A percentile compares a stretch with the other conserved stretches of the same genome.
Conservation (phyloP, 2,329 filamentous ascomycete species). For the Epichloe sylvatica region DNA sequence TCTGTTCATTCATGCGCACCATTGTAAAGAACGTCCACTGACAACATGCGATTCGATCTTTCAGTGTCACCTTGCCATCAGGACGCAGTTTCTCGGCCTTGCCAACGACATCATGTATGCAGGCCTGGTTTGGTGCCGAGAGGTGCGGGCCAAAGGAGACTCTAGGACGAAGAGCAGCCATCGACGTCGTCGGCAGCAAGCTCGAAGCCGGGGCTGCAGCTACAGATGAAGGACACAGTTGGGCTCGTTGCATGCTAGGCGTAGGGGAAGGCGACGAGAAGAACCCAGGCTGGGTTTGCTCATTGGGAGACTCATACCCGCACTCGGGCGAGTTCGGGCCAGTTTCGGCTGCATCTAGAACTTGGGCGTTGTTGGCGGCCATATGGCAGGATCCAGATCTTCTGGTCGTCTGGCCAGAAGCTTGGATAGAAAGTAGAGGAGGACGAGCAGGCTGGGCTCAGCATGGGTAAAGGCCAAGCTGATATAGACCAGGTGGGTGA, state of each 20-base stretch:
- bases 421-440: slow-evolving; percentile 34
- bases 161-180: neutral
- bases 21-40: slow-evolving; percentile 69
- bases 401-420: slow-evolving; percentile 34
- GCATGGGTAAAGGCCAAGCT: slow-evolving; percentile 35
- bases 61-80: slow-evolving; percentile 26
- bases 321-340: slow-evolving; percentile 1
- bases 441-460: slow-evolving; percentile 31
- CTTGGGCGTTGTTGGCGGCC: slow-evolving; percentile 19
- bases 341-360: slow-evolving; percentile 12
- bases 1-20: neutral
- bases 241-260: neutral
- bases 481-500: slow-evolving; percentile 40
- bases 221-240: neutral
- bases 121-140: slow-evolving; percentile 6
- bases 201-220: neutral
- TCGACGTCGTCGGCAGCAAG: neutral
- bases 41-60: slow-evolving; percentile 37
- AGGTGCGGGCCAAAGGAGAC: neutral
- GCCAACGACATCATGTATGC: slow-evolving; percentile 22
- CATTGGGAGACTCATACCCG: slow-evolving; percentile 26
- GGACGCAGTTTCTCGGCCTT: slow-evolving; percentile 14
- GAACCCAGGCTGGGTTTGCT: slow-evolving; percentile 18
- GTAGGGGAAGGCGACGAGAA: slow-evolving; percentile 12
- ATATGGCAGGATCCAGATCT: slow-evolving; percentile 27